These are phyloP conservation scores for Gigaspora rosea DNA, from an alignment of 192 early-diverging fungal species.

Conservation along the genomic window DNA sequence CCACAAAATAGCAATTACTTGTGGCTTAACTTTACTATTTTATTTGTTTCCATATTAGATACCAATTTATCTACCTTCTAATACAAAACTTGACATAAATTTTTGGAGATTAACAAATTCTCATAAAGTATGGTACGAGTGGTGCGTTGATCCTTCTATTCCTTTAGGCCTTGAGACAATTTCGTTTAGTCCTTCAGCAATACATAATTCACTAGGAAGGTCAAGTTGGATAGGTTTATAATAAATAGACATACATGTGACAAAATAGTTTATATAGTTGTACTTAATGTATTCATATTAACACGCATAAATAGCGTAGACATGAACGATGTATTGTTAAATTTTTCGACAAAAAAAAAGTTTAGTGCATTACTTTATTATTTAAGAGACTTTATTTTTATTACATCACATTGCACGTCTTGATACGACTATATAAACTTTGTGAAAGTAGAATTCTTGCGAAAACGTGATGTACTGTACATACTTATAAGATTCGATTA, in stretches of 20 bases:
- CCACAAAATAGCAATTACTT: neutral
- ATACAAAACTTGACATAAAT: slow-evolving; percentile 62
- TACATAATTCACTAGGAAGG: slow-evolving; percentile 73
- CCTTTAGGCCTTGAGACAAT: slow-evolving; percentile 34
- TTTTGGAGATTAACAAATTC: slow-evolving; percentile 84
- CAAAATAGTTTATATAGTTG: too few relatives aligned
- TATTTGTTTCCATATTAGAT: slow-evolving; percentile 45
- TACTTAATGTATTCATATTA: too few relatives aligned
- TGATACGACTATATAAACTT: too few relatives aligned
- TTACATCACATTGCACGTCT: too few relatives aligned
- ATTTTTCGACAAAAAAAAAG: too few relatives aligned
- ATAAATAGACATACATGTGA: neutral
- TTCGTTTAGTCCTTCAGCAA: slow-evolving; percentile 39
- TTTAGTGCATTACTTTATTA: too few relatives aligned
- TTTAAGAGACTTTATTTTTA: too few relatives aligned
- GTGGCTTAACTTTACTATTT: neutral
- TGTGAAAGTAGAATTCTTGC: too few relatives aligned
- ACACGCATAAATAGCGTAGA: too few relatives aligned
- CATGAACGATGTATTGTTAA: too few relatives aligned
- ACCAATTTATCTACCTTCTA: slow-evolving; percentile 70
- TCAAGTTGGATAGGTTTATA: slow-evolving; percentile 74
- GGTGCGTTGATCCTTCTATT: slow-evolving; percentile 59
- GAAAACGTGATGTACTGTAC: too few relatives aligned
- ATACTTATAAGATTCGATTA: too few relatives aligned
- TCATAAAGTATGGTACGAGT: slow-evolving; percentile 97